Evolutionary conservation across 345 rosid species (phyloP), one percentile per base, ranked within the genome.

Genomic region (Ceriops decandra): DNA sequence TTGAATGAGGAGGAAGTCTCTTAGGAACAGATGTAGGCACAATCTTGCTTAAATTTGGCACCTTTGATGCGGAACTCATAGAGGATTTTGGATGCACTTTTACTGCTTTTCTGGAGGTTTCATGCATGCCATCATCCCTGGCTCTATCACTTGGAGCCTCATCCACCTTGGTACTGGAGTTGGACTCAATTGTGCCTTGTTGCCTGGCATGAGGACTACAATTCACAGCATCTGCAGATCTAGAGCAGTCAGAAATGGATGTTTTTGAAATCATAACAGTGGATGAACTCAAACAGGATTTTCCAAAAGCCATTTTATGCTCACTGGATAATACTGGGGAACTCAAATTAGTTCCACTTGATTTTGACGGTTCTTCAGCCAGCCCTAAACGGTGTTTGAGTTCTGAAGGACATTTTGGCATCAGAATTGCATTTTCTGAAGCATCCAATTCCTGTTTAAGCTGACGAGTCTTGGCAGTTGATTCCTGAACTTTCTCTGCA

Each of bases 1-100:
- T 90, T 42, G 85, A 70, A 68, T 87, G 85, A 5, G 82, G 62
- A 47, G 57, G 68, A 20, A 76, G 69, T 75, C 85, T 81, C 80
- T 82, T 90, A 66, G 84, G 77, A 75, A 63, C 77, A 66, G 86
- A 80, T 64, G 90, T 17, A 77, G 82, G 85, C 38, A 84, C 81
- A 65, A 66, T 72, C 79, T 90, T 88, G 84, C 80, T 80, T 8
- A 85, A 79, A 62, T 82, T 86, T 22, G 78, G 64, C 1, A 46
- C 71, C 81, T 83, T 88, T 13, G 80, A 70, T 67, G 82, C 53
- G 74, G 81, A 79, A 72, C 64, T 71, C 53, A 75, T 49, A 51
- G 85, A 76, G 52, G 82, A 74, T 71, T 77, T 82, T 31, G 76
- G 49, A 51, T 69, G 84, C 67, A 85, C 88, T 75, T 84, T 88